Percentiles rank a stretch among this genome's conserved stretches.
Conservation (phyloP, 306 rosid genomes). For the Cicer chorassanicum region DNA sequence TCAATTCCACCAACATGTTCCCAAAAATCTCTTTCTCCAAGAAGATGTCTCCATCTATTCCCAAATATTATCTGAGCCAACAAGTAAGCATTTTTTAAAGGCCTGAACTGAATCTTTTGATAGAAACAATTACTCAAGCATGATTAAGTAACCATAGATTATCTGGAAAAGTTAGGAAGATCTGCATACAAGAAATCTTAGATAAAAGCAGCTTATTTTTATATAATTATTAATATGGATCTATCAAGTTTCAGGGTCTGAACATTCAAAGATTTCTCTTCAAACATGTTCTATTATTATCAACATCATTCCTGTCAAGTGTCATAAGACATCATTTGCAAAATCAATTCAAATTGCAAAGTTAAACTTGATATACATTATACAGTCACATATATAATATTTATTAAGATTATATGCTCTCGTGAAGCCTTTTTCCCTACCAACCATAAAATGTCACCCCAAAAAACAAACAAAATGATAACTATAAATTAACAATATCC, state of each 20-base stretch:
- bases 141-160: constrained; percentile 28
- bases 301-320: constrained; percentile 17
- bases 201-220: constrained; percentile 21
- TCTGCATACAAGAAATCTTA: constrained; percentile 22
- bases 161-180: constrained; percentile 14
- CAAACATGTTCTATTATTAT: constrained; percentile 24
- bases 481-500: constrained; percentile 12
- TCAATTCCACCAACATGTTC: constrained; percentile 95
- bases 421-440: background rate
- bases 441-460: constrained; percentile 1
- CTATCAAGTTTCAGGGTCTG: constrained; percentile 29
- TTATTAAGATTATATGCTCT: constrained; percentile 13
- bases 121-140: constrained; percentile 18
- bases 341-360: constrained; percentile 19
- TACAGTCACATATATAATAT: constrained; percentile 24
- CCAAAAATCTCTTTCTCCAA: constrained; percentile 93
- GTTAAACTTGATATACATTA: constrained; percentile 25
- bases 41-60: constrained; percentile 94
- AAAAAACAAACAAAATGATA: background rate
- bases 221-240: constrained; percentile 20
- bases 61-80: constrained; percentile 87
- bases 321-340: constrained; percentile 19
- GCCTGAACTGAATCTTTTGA: constrained; percentile 14
- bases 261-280: constrained; percentile 20
- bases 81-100: constrained; percentile 45